A percentile compares a stretch with the other conserved stretches of the same genome.
phyloP scores from a whole-genome alignment of 2,329 filamentous ascomycete genomes.

The Pezicula carpinea region DNA sequence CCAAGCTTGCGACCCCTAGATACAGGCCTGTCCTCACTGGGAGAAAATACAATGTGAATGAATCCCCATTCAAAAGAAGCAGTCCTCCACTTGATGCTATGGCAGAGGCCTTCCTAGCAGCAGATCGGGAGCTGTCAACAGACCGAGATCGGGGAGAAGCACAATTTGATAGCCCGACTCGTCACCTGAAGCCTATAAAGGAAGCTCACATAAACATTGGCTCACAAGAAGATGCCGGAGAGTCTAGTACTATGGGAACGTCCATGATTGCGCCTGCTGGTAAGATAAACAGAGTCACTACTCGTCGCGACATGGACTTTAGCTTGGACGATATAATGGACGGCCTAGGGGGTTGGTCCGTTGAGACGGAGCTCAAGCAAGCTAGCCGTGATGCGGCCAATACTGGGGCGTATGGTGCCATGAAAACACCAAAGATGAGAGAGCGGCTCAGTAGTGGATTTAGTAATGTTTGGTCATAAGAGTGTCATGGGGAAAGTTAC shows the following conservation, averaged over 20 bases:
- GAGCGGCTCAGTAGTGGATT: conserved; percentile 20
- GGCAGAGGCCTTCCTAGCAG: conserved; percentile 45
- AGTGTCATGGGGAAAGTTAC: background rate
- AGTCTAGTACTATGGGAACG: background rate
- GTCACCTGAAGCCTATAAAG: conserved; percentile 41
- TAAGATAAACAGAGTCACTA: background rate
- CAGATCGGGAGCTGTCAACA: conserved; percentile 30
- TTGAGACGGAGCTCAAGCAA: conserved; percentile 32
- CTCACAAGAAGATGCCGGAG: conserved; percentile 1
- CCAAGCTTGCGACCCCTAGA: background rate
- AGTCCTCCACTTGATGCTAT: conserved; percentile 42
- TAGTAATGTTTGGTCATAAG: conserved; percentile 6
- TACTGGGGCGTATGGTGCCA: conserved; percentile 8
- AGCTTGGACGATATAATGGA: conserved; percentile 25
- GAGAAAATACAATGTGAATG: conserved; percentile 5
- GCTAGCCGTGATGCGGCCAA: conserved; percentile 16
- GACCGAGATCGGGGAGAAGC: conserved; percentile 6
- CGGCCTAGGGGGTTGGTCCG: conserved; percentile 33
- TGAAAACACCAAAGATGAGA: conserved; percentile 6
- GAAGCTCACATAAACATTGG: conserved; percentile 23
- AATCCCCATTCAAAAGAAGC: conserved; percentile 17
- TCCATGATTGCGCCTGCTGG: background rate
- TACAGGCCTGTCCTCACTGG: background rate
- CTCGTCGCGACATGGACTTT: background rate
- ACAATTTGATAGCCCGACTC: conserved; percentile 22